Evolutionary conservation across 352 stramenopile species (phyloP), one percentile per base, ranked within the genome.

Genomic region (Thalassiosira ordinaria): DNA sequence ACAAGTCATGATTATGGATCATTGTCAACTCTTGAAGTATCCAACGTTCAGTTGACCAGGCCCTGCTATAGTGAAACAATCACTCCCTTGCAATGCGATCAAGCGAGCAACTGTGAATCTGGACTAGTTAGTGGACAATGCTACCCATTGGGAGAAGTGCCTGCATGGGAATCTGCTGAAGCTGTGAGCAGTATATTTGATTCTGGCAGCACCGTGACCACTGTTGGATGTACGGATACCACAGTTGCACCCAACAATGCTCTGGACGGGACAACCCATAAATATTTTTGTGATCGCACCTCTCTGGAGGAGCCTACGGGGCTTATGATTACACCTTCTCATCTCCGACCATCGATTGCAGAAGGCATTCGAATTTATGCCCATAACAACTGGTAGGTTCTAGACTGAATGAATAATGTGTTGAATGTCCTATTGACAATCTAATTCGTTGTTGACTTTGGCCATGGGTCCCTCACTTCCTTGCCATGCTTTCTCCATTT

Each of bases 21-120:
- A 29, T 18, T 57, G 31, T 53, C 76, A 39, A 56, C 39, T 8
- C 29, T 49, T 35, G 22, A 59, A 46, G 69, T 72, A 33, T 70
- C 69, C 14, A 85, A 78, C 41, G 69, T 77, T 66, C 26, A 69
- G 52, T 46, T 84, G 27, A 57, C 52, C 59, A 67, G 67, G 26
- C 46, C 55, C 0, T 84, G 75, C 20, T 65, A 27, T 24, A 66
- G 31, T 41, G 20, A 49, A 31, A 71, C 61, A 26, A 78, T 74
- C 24, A 84, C 66, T 27, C 14, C 51, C 9, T 27, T 66, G 52
- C 77, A 80, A 51, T 85, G 77, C 63, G 49, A 68, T 3, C 70
- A 80, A 74, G 64, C 69, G 14, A 85, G 62, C 20, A 80, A 80
- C 41, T 85, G 77, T 77, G 69, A 85, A 41, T 69, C 18, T 3